Evolutionary conservation across 2,329 filamentous ascomycete genomes (phyloP).

Genomic region (Botrytis tulipae): DNA sequence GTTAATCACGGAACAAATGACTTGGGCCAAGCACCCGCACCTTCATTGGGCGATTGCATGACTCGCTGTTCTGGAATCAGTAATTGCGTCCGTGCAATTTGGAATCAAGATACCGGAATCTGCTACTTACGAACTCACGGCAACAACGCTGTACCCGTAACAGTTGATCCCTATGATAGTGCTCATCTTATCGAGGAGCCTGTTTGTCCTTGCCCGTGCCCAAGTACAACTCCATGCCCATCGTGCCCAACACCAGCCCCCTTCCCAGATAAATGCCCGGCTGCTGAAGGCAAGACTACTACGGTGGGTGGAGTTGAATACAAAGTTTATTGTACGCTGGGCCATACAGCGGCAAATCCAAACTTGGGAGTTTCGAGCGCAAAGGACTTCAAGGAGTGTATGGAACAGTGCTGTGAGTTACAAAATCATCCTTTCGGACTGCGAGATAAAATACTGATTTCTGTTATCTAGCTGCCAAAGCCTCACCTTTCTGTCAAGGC

Average conservation of each 20-base stretch:
- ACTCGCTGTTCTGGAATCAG: background rate
- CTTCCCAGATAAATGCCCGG: conserved; percentile 3
- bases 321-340: conserved; percentile 6
- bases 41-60: background rate
- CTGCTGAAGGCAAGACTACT: background rate
- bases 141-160: conserved; percentile 2
- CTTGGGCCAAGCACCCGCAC: background rate
- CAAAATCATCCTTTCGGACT: background rate
- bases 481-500: background rate
- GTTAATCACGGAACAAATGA: conserved; percentile 11
- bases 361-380: conserved; percentile 9
- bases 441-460: background rate
- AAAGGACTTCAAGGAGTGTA: conserved; percentile 15
- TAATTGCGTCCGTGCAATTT: conserved; percentile 9
- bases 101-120: background rate
- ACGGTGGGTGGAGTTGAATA: background rate
- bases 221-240: background rate
- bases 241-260: background rate
- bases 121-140: conserved; percentile 10
- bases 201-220: background rate
- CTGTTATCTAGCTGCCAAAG: background rate
- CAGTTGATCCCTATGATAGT: conserved; percentile 3
- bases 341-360: background rate
- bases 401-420: conserved; percentile 17
- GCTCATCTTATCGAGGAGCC: conserved; percentile 13